Evolutionary conservation across 2,329 filamentous ascomycete genomes (phyloP).

Genomic region (Colletotrichum australisinense): DNA sequence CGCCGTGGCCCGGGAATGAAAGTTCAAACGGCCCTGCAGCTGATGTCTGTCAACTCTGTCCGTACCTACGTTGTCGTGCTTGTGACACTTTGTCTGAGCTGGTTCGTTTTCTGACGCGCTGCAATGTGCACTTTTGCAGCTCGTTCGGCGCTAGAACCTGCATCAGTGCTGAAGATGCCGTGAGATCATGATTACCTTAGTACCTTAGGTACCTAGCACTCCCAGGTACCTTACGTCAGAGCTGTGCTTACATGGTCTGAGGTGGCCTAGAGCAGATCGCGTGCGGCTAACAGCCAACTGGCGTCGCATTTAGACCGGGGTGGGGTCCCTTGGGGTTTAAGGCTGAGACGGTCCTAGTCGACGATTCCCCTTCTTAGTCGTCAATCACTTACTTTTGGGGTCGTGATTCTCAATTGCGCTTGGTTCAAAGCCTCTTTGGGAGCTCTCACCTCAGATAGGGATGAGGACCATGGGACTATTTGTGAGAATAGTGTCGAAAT

Average conservation of each 20-base stretch:
- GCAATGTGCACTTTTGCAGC: slow-evolving; percentile 4
- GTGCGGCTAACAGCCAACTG: not conserved
- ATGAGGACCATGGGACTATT: not conserved
- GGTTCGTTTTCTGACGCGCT: not conserved
- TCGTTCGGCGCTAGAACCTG: slow-evolving; percentile 8
- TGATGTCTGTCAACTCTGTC: not conserved
- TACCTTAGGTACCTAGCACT: no score
- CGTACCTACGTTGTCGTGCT: not conserved
- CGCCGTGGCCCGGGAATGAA: not conserved
- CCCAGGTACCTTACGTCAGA: not conserved
- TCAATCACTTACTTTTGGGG: no score
- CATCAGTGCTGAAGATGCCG: slow-evolving; percentile 2
- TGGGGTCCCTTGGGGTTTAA: not conserved
- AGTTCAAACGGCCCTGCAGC: slow-evolving; percentile 1
- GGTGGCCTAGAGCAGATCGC: not conserved
- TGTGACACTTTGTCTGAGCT: not conserved
- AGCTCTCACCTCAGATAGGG: not conserved
- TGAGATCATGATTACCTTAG: not conserved
- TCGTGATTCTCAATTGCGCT: not conserved
- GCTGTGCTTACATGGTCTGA: not conserved
- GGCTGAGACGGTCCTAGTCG: not conserved
- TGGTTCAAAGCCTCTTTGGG: not conserved
- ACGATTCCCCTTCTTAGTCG: not conserved
- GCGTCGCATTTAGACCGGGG: not conserved
- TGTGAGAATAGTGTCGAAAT: not conserved